These are phyloP conservation scores for Pythium phragmitis DNA, from an alignment of 352 stramenopile genomes.

Conservation along the genomic window DNA sequence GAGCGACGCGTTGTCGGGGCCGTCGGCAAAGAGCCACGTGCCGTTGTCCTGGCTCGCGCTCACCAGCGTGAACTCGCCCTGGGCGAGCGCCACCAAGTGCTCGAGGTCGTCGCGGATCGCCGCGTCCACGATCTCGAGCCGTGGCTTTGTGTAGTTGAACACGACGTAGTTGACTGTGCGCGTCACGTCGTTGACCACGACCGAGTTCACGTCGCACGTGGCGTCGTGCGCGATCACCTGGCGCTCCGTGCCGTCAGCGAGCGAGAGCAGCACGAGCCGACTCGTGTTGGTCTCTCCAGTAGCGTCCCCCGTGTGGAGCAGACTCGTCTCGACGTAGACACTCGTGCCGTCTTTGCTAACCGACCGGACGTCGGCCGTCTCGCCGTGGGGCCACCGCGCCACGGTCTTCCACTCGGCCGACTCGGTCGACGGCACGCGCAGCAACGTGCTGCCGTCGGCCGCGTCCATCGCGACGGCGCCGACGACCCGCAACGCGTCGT, in stretches of 20 bases:
- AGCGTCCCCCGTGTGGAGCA: constrained; percentile 26
- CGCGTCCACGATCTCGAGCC: constrained; percentile 35
- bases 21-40: constrained; percentile 54
- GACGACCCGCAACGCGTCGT: constrained; percentile 36
- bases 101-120: constrained; percentile 33
- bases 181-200: constrained; percentile 33
- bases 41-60: constrained; percentile 43
- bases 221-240: constrained; percentile 34
- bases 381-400: constrained; percentile 38
- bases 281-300: constrained; percentile 31
- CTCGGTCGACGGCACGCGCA: constrained; percentile 30
- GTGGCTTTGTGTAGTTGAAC: constrained; percentile 41
- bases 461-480: constrained; percentile 13
- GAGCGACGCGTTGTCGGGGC: constrained; percentile 61
- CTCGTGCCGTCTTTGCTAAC: constrained; percentile 34
- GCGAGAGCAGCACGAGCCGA: constrained; percentile 42
- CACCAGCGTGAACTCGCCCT: constrained; percentile 34
- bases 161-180: constrained; percentile 27
- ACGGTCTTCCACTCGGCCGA: constrained; percentile 33
- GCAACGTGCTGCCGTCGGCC: constrained; percentile 27
- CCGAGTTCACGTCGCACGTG: constrained; percentile 28
- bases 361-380: constrained; percentile 26
- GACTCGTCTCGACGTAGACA: constrained; percentile 40
- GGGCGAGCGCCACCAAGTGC: constrained; percentile 17
- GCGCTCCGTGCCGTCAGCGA: constrained; percentile 30